A percentile compares a stretch with the other conserved stretches of the same genome.
These are phyloP conservation scores for Aspergillus hiratsukae DNA, from an alignment of 2,329 filamentous ascomycete genomes.

Conservation along the genomic window DNA sequence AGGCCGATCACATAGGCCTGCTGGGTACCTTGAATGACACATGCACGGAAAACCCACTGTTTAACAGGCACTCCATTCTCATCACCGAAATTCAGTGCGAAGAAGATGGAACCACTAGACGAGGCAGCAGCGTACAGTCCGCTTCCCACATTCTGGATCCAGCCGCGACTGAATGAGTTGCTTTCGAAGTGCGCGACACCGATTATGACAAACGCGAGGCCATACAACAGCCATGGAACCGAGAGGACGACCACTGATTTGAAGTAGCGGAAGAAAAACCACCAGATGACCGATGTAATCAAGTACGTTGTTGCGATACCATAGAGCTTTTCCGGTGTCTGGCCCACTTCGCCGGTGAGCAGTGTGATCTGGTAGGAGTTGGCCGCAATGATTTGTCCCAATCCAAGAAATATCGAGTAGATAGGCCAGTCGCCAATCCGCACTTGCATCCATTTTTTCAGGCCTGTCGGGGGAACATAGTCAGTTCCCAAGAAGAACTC, in stretches of 20 bases:
- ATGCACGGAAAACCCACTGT: slow-evolving; percentile 64
- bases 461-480: slow-evolving; percentile 53
- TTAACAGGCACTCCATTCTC: slow-evolving; percentile 60
- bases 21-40: slow-evolving; percentile 62
- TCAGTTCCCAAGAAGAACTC: slow-evolving; percentile 55
- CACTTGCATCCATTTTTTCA: slow-evolving; percentile 52
- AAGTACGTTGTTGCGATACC: slow-evolving; percentile 58
- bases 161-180: slow-evolving; percentile 40
- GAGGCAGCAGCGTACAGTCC: slow-evolving; percentile 60
- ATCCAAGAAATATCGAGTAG: slow-evolving; percentile 58
- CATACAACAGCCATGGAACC: slow-evolving; percentile 60
- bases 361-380: slow-evolving; percentile 66
- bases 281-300: slow-evolving; percentile 57
- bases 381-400: slow-evolving; percentile 60
- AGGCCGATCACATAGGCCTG: slow-evolving; percentile 61
- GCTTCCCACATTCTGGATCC: slow-evolving; percentile 59
- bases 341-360: slow-evolving; percentile 59
- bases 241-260: slow-evolving; percentile 56
- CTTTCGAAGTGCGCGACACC: slow-evolving; percentile 56
- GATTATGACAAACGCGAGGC: slow-evolving; percentile 59
- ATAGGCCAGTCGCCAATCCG: slow-evolving; percentile 62
- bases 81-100: slow-evolving; percentile 63
- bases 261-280: slow-evolving; percentile 56
- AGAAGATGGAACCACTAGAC: slow-evolving; percentile 60
- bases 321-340: slow-evolving; percentile 57